Evolutionary conservation across 768 basidiomycete species (phyloP), one percentile per base, ranked within the genome.

Genomic region (Lactarius sanguifluus): DNA sequence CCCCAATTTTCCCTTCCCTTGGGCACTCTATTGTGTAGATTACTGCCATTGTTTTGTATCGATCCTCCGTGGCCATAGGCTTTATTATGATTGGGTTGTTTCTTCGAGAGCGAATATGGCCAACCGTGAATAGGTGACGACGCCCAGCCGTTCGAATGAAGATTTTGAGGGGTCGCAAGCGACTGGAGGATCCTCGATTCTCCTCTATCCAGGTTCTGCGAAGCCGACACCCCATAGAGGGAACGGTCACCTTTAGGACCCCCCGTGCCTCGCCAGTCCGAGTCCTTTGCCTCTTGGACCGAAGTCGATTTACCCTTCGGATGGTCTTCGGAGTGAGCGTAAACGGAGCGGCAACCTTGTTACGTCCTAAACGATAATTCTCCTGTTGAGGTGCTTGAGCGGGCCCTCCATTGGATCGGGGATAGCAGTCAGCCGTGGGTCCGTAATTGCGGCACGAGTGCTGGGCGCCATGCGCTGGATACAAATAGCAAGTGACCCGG

Each of bases 11-110:
- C 41, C 30, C 57, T 47, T 45, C 62, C 59, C 8, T 54, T 15
- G 63, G 43, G 66, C 58, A 58, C 28, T 56, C 34, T 64, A 54
- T 56, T 43, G 50, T 71, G 64, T 69, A 69, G 68, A 69, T 67
- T 47, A 69, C 52, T 43, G 50, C 23, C 15, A 38, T 69, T 57
- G 65, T 57, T 67, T 62, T 69, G 65, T 69, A 69, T 69, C 45
- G 59, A 66, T 52, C 34, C 50, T 43, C 52, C 58, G 59, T 63
- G 38, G 66, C 64, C 45, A 32, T 20, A 12, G 55, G 55, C 38
- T 15, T 40, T 20, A 30, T 56, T 56, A 56, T 56, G 55, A 52
- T 38, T 34, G n/a, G 25, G 50, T 23, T n/a, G 8, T 50, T 52
- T 52, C 25, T 23, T 52, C 5, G 23, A 25, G 47, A 50, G 23